Percentiles rank a stretch among this genome's conserved stretches.
phyloP scores from a whole-genome alignment of 2,329 filamentous ascomycete genomes.

The Hypocrella siamensis region DNA sequence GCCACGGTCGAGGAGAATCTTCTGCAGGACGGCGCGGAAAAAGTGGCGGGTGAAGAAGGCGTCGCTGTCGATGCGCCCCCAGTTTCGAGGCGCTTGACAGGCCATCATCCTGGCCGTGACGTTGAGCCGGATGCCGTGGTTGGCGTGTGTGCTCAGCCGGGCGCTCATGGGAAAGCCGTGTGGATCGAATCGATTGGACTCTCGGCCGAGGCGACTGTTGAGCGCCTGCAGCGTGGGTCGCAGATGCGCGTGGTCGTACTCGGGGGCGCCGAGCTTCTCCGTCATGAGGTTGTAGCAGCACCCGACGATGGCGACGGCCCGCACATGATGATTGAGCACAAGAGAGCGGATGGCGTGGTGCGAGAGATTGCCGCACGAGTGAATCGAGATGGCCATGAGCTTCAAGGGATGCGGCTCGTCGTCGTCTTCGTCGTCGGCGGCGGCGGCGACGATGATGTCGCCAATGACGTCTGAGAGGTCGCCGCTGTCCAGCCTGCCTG shows the following conservation, averaged over 20 bases:
- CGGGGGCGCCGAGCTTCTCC: constrained; percentile 72
- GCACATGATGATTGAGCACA: constrained; percentile 66
- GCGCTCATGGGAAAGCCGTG: constrained; percentile 90
- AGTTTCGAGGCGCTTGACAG: constrained; percentile 87
- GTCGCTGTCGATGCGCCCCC: constrained; percentile 67
- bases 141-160: constrained; percentile 41
- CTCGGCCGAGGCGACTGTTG: constrained; percentile 52
- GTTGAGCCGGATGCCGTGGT: constrained; percentile 64
- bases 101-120: constrained; percentile 98
- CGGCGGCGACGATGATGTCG: constrained; percentile 29
- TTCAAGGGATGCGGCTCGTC: too few species aligned
- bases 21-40: constrained; percentile 79
- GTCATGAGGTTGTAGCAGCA: constrained; percentile 97
- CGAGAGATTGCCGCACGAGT: constrained; percentile 94
- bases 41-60: constrained; percentile 87
- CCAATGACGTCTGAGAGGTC: constrained; percentile 53
- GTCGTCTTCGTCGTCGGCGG: constrained; percentile 5
- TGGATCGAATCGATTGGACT: constrained; percentile 61
- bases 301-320: constrained; percentile 86
- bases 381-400: constrained; percentile 84
- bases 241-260: constrained; percentile 67
- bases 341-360: constrained; percentile 86
- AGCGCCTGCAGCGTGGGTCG: constrained; percentile 52
- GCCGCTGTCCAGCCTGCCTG: constrained; percentile 57
- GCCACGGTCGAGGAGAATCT: constrained; percentile 75